A percentile compares a stretch with the other conserved stretches of the same genome.
Conservation (phyloP, 2,329 filamentous ascomycete genomes). For the Dactylellina drechsleri region DNA sequence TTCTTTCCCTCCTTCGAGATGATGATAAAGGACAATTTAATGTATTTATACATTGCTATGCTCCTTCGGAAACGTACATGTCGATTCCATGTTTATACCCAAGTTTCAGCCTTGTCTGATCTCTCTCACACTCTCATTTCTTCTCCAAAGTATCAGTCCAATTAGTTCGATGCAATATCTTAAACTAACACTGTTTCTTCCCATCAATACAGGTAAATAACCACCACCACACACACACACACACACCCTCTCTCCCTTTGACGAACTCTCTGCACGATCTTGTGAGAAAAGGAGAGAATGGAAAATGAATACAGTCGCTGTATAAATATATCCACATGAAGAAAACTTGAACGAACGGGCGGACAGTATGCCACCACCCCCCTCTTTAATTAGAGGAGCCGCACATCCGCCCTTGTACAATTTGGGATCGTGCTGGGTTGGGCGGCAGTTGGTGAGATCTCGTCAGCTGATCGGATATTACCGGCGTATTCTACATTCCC, state of each 20-base stretch:
- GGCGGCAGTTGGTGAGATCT: conserved; percentile 64
- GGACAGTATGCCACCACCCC: conserved; percentile 63
- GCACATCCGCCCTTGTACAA: conserved; percentile 61
- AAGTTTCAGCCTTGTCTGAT: conserved; percentile 66
- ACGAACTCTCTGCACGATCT: background rate
- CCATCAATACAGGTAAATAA: conserved; percentile 59
- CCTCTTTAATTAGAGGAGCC: conserved; percentile 61
- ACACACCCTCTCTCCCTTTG: background rate
- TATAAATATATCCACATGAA: conserved; percentile 59
- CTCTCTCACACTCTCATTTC: conserved; percentile 12
- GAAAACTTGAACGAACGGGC: conserved; percentile 65
- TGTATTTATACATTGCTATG: conserved; percentile 47
- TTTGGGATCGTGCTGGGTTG: conserved; percentile 59
- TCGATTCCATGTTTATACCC: conserved; percentile 59
- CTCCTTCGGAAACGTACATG: conserved; percentile 58
- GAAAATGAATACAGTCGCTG: conserved; percentile 13
- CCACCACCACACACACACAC: conserved; percentile 3
- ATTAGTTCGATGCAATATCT: background rate
- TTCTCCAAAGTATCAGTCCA: conserved; percentile 22
- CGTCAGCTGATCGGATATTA: conserved; percentile 62
- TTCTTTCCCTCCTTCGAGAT: conserved; percentile 12
- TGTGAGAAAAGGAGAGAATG: background rate
- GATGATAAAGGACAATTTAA: conserved; percentile 52
- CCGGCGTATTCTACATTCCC: conserved; percentile 9
- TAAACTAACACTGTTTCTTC: conserved; percentile 55